Conservation (phyloP, 306 rosid genomes). For the Gastrolobium villosum region DNA sequence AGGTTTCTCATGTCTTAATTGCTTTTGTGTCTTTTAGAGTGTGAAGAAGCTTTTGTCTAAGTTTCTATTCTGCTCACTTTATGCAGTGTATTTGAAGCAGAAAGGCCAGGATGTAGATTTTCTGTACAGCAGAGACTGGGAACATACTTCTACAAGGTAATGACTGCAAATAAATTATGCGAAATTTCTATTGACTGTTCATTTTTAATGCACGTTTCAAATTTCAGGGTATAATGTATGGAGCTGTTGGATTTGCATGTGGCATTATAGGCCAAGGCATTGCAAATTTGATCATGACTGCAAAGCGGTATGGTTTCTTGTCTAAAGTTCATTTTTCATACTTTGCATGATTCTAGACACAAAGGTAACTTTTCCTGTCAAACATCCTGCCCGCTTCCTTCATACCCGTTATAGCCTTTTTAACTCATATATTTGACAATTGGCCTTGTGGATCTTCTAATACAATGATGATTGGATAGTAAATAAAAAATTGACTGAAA, state of each 20-base stretch:
- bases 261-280: slow-evolving; percentile 98
- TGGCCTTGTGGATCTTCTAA: slow-evolving; percentile 18
- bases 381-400: background rate
- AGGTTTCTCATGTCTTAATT: slow-evolving; percentile 31
- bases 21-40: slow-evolving; percentile 26
- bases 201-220: background rate
- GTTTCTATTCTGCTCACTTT: slow-evolving; percentile 35
- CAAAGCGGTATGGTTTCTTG: slow-evolving; percentile 71
- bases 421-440: background rate
- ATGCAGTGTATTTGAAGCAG: slow-evolving; percentile 94
- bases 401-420: background rate
- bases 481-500: slow-evolving; percentile 10
- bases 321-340: slow-evolving; percentile 31
- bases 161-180: slow-evolving; percentile 3
- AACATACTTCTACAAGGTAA: slow-evolving; percentile 83
- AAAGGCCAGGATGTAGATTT: slow-evolving; percentile 93
- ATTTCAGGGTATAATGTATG: slow-evolving; percentile 87
- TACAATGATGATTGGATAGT: slow-evolving; percentile 2
- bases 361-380: slow-evolving; percentile 20
- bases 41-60: slow-evolving; percentile 33
- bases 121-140: slow-evolving; percentile 80
- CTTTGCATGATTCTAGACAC: slow-evolving; percentile 19
- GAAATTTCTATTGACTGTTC: slow-evolving; percentile 13
- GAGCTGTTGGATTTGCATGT: slow-evolving; percentile 86
- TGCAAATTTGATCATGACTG: slow-evolving; percentile 91